Percentiles rank a stretch among this genome's conserved stretches.
phyloP scores from a whole-genome alignment of 805 yeast species.

The Suhomyces faveliae region DNA sequence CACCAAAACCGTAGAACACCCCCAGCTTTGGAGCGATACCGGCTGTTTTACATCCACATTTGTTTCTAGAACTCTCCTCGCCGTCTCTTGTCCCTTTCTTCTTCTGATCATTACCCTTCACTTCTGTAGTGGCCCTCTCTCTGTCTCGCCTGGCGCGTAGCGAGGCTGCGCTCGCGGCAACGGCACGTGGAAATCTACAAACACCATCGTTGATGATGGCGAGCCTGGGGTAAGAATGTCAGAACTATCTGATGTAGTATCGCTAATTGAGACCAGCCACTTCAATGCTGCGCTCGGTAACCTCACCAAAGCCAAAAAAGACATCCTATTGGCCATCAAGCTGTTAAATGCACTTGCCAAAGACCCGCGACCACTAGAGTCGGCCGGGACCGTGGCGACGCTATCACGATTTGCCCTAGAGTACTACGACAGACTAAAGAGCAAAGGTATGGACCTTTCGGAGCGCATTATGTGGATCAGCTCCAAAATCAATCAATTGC shows the following conservation, averaged over 20 bases:
- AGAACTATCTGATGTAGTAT: not conserved
- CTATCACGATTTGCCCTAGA: constrained; percentile 22
- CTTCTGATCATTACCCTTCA: not conserved
- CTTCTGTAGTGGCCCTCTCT: not conserved
- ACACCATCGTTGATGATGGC: not conserved
- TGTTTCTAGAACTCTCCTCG: too few species aligned
- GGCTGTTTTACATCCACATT: not conserved
- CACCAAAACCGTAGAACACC: not conserved
- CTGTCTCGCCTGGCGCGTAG: not conserved
- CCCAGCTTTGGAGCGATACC: not conserved
- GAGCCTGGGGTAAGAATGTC: not conserved
- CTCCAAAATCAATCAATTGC: constrained; percentile 16
- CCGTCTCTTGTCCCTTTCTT: not conserved
- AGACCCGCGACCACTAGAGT: not conserved
- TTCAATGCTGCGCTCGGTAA: constrained; percentile 16
- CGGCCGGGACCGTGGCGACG: too few species aligned
- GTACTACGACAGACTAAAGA: constrained; percentile 18
- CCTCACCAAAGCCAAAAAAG: constrained; percentile 14
- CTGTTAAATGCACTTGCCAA: constrained; percentile 20
- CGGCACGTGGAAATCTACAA: constrained; percentile 2
- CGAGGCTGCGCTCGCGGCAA: not conserved
- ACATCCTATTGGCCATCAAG: constrained; percentile 24
- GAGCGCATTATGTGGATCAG: constrained; percentile 28
- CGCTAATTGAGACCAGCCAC: constrained; percentile 16
- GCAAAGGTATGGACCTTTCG: not conserved